Conservation (phyloP, 2,329 filamentous ascomycete species). For the Huntiella savannae region DNA sequence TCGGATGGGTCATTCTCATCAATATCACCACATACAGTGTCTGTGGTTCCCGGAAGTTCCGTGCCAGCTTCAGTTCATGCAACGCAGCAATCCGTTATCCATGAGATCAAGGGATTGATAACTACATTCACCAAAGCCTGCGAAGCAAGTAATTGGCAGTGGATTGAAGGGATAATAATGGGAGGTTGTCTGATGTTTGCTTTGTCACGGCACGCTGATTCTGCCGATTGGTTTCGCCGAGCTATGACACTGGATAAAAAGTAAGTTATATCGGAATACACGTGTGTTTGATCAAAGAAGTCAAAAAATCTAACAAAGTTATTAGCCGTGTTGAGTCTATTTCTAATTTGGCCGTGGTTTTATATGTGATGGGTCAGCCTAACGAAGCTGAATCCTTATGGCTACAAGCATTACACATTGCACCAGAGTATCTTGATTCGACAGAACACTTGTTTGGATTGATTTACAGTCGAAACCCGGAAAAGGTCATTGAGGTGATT, state of each 20-base stretch:
- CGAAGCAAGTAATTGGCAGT: conserved; percentile 64
- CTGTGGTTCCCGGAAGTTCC: no score
- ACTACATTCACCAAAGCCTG: conserved; percentile 57
- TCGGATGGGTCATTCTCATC: no score
- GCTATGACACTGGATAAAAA: conserved; percentile 35
- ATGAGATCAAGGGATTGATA: conserved; percentile 18
- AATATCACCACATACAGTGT: no score
- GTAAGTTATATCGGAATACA: conserved; percentile 21
- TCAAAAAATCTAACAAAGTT: conserved; percentile 15
- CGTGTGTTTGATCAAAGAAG: neutral
- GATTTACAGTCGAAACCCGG: conserved; percentile 63
- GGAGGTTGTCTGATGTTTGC: conserved; percentile 86
- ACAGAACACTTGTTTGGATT: conserved; percentile 86
- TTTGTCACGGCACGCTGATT: conserved; percentile 63
- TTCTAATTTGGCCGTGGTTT: conserved; percentile 77
- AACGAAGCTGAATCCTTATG: conserved; percentile 75
- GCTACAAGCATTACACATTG: conserved; percentile 62
- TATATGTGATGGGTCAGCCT: conserved; percentile 65
- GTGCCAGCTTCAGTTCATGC: no score
- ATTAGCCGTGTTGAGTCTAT: conserved; percentile 73
- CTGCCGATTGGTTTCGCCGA: conserved; percentile 54
- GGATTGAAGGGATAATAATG: conserved; percentile 83
- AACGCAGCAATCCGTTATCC: no score
- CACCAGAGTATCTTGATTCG: conserved; percentile 81
- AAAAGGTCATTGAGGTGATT: conserved; percentile 75